These are phyloP conservation scores for Dacryopinax spathularia DNA, from an alignment of 768 basidiomycete genomes.

Conservation along the genomic window DNA sequence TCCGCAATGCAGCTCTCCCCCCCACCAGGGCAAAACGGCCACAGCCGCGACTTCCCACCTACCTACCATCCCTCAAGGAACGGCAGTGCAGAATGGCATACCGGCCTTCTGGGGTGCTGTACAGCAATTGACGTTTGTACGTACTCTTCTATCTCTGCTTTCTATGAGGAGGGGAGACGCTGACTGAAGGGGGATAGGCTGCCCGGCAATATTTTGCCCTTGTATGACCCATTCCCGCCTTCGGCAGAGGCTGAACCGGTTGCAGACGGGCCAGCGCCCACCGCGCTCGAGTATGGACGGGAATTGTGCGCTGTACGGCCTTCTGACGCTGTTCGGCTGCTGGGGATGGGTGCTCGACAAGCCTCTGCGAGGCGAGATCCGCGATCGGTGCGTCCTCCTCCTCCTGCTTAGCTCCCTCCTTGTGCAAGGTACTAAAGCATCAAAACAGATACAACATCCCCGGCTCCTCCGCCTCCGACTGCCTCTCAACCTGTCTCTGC, in stretches of 20 bases:
- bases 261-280: neutral
- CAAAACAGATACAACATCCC: constrained; percentile 1
- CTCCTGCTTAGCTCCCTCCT: too few species aligned
- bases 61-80: neutral
- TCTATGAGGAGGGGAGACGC: too few species aligned
- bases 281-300: too few species aligned
- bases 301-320: neutral
- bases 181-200: neutral
- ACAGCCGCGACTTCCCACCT: neutral
- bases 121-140: neutral
- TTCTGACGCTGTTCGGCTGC: neutral
- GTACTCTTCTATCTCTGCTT: neutral
- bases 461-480: neutral
- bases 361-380: neutral
- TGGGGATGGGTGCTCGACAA: neutral
- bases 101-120: neutral
- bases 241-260: neutral
- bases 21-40: neutral
- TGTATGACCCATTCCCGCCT: neutral
- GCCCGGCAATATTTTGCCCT: neutral
- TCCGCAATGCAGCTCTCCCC: neutral
- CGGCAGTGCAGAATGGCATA: neutral
- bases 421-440: too few species aligned
- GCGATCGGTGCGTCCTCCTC: neutral
- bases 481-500: neutral